Conservation (phyloP, 1,284 basidiomycete species). For the Sporisorium iseilematis-ciliati region DNA sequence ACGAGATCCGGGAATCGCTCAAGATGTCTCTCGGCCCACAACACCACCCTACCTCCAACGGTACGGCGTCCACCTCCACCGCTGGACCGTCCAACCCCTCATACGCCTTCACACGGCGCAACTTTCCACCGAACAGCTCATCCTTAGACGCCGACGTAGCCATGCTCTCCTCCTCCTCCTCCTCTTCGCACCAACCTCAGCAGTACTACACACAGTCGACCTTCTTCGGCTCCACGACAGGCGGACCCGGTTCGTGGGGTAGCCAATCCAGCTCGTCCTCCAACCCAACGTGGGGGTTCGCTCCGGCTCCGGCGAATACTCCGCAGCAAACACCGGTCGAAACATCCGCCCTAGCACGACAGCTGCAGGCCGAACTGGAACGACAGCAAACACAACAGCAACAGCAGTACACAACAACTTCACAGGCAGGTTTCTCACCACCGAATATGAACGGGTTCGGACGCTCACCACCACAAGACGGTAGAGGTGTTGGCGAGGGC, state of each 20-base stretch:
- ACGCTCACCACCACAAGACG: background rate
- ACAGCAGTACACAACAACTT: conserved; percentile 3
- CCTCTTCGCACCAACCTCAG: background rate
- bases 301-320: conserved; percentile 53
- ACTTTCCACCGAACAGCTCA: background rate
- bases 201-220: conserved; percentile 11
- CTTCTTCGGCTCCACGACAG: conserved; percentile 21
- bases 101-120: conserved; percentile 11
- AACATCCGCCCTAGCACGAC: conserved; percentile 40
- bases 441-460: background rate
- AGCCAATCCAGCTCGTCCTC: conserved; percentile 15
- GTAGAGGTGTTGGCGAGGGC: too few species aligned
- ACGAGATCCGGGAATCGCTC: conserved; percentile 57
- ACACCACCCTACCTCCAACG: background rate
- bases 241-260: conserved; percentile 33
- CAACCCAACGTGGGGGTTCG: conserved; percentile 25
- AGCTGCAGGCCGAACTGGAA: conserved; percentile 48
- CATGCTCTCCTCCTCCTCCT: conserved; percentile 34
- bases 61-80: background rate
- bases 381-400: conserved; percentile 13
- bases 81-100: conserved; percentile 20
- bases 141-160: conserved; percentile 52
- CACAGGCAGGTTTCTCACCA: background rate
- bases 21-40: conserved; percentile 46
- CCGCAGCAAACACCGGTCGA: conserved; percentile 58